Base-by-base conservation (phyloP, 129 eudicot species). In the Flaveria sonorensis region DNA sequence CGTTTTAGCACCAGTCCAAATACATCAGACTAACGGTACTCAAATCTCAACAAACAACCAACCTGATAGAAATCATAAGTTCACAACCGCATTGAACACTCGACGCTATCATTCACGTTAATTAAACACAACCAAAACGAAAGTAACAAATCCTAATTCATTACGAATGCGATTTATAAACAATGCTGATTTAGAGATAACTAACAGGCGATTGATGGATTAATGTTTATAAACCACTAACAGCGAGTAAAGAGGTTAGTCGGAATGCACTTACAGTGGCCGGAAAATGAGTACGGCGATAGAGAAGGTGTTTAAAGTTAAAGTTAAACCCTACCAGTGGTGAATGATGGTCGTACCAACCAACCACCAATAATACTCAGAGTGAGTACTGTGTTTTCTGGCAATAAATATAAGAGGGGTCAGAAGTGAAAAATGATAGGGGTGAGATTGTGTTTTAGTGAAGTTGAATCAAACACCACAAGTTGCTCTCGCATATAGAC, bases 1-100 rank as follows among this genome's bases (percentile, higher is more conserved):
- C 14, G 70, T 26, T 59, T 18, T 57, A 50, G 78, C 57, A 19
- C 68, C 59, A 61, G 28, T 24, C 36, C 40, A 60, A 12, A 60
- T 10, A 40, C 67, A 61, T 11, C 42, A 3, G 40, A 61, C 67
- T 13, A 61, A 61, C 6, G 24, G 7, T 11, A 61, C 1, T 61
- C 19, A 18, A 55, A 57, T 13, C 13, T 11, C 24, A 59, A 59
- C 13, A 10, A 59, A 59, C 39, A 20, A n/a, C 64, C n/a, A 57
- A 57, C 4, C 32, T 3, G 9, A 26, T 13, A 1, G 39, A 24
- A 61, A 61, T 61, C 40, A 61, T 24, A 24, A 8, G 32, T 28
- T 28, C 32, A 28, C 3, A 28, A 61, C 12, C 18, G 26, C 62
- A 19, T 19, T 55, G 28, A 55, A 20, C 23, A n/a, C 21, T 52